phyloP scores from a whole-genome alignment of 140 eudicot species.

The Oenanthe javanica region DNA sequence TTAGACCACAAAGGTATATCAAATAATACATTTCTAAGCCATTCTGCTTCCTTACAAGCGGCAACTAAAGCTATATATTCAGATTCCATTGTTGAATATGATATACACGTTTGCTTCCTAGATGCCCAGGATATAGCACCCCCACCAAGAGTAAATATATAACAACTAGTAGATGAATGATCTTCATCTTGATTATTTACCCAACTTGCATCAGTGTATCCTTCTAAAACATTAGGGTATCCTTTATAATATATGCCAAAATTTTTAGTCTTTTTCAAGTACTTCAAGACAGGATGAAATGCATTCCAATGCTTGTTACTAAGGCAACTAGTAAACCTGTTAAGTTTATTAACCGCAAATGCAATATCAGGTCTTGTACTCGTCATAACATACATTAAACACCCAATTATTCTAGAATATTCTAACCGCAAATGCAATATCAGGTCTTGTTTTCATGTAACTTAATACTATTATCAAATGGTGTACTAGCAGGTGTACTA shows the following conservation, averaged over 20 bases:
- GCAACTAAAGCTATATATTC: too few species aligned
- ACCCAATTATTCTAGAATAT: neutral
- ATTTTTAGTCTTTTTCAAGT: neutral
- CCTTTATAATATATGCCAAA: too few species aligned
- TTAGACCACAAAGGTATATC: too few species aligned
- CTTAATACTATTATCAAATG: too few species aligned
- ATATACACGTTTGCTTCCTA: neutral
- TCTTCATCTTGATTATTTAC: too few species aligned
- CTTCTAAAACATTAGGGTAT: neutral
- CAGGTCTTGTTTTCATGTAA: too few species aligned
- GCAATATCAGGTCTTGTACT: neutral
- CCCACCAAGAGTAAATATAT: too few species aligned
- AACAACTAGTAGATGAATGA: neutral
- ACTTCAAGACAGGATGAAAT: neutral
- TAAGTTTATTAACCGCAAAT: neutral
- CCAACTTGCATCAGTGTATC: neutral
- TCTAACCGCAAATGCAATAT: neutral
- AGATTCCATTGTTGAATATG: too few species aligned
- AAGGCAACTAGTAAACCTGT: neutral
- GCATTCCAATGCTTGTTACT: neutral
- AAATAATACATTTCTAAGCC: too few species aligned
- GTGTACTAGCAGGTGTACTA: too few species aligned
- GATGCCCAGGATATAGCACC: neutral
- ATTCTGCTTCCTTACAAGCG: too few species aligned
- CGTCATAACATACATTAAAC: neutral